Conservation (phyloP, 2,329 filamentous ascomycete species). For the Colletotrichum tanaceti region DNA sequence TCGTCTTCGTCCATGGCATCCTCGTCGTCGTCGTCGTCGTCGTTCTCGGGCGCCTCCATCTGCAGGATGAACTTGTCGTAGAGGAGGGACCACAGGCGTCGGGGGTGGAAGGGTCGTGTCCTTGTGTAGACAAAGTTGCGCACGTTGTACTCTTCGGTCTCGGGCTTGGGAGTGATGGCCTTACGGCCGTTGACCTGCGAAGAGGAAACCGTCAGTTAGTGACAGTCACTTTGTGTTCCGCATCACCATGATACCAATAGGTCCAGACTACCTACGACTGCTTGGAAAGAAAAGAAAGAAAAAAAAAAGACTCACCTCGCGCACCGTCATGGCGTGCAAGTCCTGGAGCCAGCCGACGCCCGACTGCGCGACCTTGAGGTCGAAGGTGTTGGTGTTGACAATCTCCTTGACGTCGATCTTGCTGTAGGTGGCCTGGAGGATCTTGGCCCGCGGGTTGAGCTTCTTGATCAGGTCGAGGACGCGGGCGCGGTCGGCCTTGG, state of each 20-base stretch:
- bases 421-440: constrained; percentile 69
- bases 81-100: constrained; percentile 57
- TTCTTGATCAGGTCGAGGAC: constrained; percentile 67
- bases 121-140: constrained; percentile 77
- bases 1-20: constrained; percentile 43
- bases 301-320: constrained; percentile 57
- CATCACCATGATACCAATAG: no score
- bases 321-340: constrained; percentile 74
- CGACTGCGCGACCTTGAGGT: constrained; percentile 71
- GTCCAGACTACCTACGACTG: no score
- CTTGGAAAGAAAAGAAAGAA: no score
- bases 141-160: constrained; percentile 79
- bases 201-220: background rate
- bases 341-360: constrained; percentile 78
- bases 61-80: constrained; percentile 65
- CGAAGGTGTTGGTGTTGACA: constrained; percentile 73
- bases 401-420: constrained; percentile 72
- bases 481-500: constrained; percentile 55
- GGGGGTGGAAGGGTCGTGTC: constrained; percentile 65
- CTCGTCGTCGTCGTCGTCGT: constrained; percentile 45
- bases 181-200: constrained; percentile 59
- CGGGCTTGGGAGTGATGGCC: constrained; percentile 72
- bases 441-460: constrained; percentile 74
- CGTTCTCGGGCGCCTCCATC: constrained; percentile 55
- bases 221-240: no score